A percentile compares a stretch with the other conserved stretches of the same genome.
Evolutionary conservation across 768 basidiomycete species (phyloP).

Genomic region (Mycena venus): DNA sequence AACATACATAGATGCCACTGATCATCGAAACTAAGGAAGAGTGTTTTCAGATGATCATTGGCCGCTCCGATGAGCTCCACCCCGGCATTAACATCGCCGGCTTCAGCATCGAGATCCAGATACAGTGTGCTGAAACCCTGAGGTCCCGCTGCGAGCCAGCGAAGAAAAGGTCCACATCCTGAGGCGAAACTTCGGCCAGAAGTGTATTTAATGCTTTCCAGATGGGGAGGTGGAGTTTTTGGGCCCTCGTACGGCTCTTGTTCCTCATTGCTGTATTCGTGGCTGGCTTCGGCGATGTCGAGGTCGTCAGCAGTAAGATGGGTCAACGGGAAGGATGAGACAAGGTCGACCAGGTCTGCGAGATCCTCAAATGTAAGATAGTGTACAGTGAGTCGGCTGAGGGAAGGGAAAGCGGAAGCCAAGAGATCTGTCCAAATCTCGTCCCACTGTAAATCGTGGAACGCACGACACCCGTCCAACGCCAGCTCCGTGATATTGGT

Average conservation of each 20-base stretch:
- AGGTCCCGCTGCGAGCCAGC: conserved; percentile 26
- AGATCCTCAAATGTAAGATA: conserved; percentile 22
- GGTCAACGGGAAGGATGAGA: conserved; percentile 23
- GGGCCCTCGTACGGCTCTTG: conserved; percentile 26
- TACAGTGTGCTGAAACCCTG: conserved; percentile 15
- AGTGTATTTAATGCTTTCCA: conserved; percentile 11
- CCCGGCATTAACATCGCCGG: conserved; percentile 23
- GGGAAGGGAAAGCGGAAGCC: conserved; percentile 12
- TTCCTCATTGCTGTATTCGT: conserved; percentile 20
- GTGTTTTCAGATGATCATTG: conserved; percentile 1
- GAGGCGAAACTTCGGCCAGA: conserved; percentile 16
- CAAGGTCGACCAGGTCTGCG: conserved; percentile 28
- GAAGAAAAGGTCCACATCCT: conserved; percentile 26
- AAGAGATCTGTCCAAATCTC: conserved; percentile 26
- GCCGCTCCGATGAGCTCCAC: conserved; percentile 27
- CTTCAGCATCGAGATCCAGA: conserved; percentile 27
- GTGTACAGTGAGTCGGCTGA: conserved; percentile 9
- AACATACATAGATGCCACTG: conserved; percentile 27
- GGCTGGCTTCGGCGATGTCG: conserved; percentile 28
- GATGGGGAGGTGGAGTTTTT: conserved; percentile 8
- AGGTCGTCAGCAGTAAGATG: conserved; percentile 25
- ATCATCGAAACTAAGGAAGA: conserved; percentile 20
- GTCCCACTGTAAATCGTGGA: conserved; percentile 17
- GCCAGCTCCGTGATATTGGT: conserved; percentile 20
- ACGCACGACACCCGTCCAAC: conserved; percentile 27